phyloP scores from a whole-genome alignment of 2,329 filamentous ascomycete species.

The Phoma herbarum region DNA sequence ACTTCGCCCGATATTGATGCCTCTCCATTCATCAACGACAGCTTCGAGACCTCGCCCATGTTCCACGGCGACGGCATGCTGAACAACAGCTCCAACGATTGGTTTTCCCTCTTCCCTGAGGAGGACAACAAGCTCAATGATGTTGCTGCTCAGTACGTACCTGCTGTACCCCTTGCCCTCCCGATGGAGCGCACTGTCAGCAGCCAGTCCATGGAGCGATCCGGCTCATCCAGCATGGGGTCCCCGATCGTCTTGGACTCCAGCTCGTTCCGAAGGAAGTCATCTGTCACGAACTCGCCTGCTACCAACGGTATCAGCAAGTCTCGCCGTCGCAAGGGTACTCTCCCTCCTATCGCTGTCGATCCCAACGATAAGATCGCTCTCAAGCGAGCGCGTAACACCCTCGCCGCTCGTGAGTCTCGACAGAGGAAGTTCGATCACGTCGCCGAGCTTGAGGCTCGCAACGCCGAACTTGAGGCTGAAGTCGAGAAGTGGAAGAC shows the following conservation, averaged over 20 bases:
- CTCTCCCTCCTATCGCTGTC: constrained; percentile 78
- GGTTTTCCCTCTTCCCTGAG: constrained; percentile 78
- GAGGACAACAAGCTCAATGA: constrained; percentile 47
- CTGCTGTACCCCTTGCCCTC: constrained; percentile 35
- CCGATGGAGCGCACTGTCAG: constrained; percentile 55
- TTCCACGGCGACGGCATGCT: constrained; percentile 68
- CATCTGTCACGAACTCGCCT: constrained; percentile 57
- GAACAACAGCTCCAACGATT: constrained; percentile 63
- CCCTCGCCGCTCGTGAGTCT: constrained; percentile 91
- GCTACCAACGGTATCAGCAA: constrained; percentile 73
- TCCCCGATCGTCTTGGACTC: constrained; percentile 48
- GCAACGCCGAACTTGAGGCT: constrained; percentile 73
- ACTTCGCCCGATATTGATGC: constrained; percentile 83
- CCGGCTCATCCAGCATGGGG: constrained; percentile 47
- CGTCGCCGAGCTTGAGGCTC: constrained; percentile 76
- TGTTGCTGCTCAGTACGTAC: constrained; percentile 33
- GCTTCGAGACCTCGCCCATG: constrained; percentile 80
- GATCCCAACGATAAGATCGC: constrained; percentile 79
- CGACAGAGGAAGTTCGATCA: constrained; percentile 84
- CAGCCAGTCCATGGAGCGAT: constrained; percentile 49
- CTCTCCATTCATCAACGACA: constrained; percentile 75
- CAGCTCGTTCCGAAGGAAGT: constrained; percentile 51
- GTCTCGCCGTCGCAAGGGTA: constrained; percentile 80
- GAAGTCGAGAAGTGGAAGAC: constrained; percentile 55
- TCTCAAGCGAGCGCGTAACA: constrained; percentile 93